phyloP scores from a whole-genome alignment of 257 asterid species.

The Ligustrum vulgare region DNA sequence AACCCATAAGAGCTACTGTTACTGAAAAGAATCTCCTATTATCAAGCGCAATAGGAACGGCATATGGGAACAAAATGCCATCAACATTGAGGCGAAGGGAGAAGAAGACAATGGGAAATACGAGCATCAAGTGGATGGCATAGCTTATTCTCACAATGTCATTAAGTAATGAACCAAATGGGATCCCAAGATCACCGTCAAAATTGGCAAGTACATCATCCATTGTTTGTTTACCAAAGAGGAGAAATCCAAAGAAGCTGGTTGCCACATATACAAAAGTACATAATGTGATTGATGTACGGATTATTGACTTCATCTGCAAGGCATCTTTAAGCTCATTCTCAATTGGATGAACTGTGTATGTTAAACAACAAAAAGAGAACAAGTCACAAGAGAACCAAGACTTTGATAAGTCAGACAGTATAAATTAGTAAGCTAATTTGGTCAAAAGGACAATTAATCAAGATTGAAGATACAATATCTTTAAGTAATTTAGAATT shows the following conservation, averaged over 20 bases:
- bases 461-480: not conserved
- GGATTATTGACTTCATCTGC: slow-evolving; percentile 73
- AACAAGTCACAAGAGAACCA: slow-evolving; percentile 4
- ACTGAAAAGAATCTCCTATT: slow-evolving; percentile 59
- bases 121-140: slow-evolving; percentile 83
- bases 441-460: not conserved
- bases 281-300: slow-evolving; percentile 64
- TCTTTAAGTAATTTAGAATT: not conserved
- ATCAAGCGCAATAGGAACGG: slow-evolving; percentile 67
- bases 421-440: not conserved
- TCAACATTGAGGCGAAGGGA: slow-evolving; percentile 83
- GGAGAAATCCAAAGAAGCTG: slow-evolving; percentile 80
- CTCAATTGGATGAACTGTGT: slow-evolving; percentile 81
- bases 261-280: slow-evolving; percentile 69
- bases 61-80: slow-evolving; percentile 65
- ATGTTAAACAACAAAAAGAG: slow-evolving; percentile 12
- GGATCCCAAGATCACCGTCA: slow-evolving; percentile 82
- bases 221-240: slow-evolving; percentile 71
- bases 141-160: slow-evolving; percentile 84
- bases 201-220: slow-evolving; percentile 86
- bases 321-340: slow-evolving; percentile 69
- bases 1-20: slow-evolving; percentile 61
- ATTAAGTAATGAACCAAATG: slow-evolving; percentile 57
- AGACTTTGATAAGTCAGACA: not conserved
- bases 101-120: slow-evolving; percentile 76